These are phyloP conservation scores for Ophiostoma sp. DNA, from an alignment of 2,329 filamentous ascomycete genomes.

Conservation along the genomic window DNA sequence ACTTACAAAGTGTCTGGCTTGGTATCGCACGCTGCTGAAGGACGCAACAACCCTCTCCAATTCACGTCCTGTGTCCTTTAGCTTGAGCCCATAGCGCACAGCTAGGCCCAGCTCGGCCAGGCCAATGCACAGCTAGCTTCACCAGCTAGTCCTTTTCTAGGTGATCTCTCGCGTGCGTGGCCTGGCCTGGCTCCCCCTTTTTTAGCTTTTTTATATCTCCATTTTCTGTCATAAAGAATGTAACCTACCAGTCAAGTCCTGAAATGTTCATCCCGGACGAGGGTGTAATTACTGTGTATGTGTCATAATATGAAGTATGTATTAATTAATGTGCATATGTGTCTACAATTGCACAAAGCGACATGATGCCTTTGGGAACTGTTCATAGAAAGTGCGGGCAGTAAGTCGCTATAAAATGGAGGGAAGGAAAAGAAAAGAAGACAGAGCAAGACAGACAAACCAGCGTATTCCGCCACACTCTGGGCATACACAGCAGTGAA, in stretches of 20 bases:
- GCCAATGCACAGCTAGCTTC: neutral
- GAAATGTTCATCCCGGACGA: too few relatives aligned
- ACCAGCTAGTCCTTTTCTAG: neutral
- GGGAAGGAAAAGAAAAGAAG: neutral
- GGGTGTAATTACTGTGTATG: too few relatives aligned
- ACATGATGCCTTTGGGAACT: too few relatives aligned
- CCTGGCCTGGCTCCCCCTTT: neutral
- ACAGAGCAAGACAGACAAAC: neutral
- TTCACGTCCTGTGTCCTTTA: neutral
- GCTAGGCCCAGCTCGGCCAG: neutral
- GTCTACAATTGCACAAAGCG: too few relatives aligned
- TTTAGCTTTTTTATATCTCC: neutral
- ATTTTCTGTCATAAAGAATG: neutral
- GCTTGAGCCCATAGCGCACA: neutral
- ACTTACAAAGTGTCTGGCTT: neutral
- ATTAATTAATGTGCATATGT: too few relatives aligned
- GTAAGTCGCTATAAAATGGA: neutral
- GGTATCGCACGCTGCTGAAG: neutral
- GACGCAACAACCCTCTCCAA: neutral
- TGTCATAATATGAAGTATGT: too few relatives aligned
- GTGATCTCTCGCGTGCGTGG: neutral
- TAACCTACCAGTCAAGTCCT: too few relatives aligned
- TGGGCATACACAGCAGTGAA: too few relatives aligned
- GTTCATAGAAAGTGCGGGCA: neutral
- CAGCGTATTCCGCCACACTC: too few relatives aligned